A percentile compares a stretch with the other conserved stretches of the same genome.
These are phyloP conservation scores for Leccinum griseonigrum DNA, from an alignment of 1,284 basidiomycete genomes.

Conservation along the genomic window DNA sequence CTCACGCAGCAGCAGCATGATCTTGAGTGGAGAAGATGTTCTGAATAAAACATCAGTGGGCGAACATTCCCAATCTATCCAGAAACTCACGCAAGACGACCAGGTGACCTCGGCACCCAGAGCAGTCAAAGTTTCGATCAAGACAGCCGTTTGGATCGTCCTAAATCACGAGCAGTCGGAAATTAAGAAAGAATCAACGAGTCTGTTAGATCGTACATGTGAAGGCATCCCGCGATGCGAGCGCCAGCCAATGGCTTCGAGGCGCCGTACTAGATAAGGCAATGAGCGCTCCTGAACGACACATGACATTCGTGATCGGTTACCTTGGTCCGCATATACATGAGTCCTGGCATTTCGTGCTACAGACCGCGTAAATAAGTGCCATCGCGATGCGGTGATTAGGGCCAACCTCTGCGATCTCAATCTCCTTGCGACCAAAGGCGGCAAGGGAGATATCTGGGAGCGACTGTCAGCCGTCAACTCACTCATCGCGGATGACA, in stretches of 20 bases:
- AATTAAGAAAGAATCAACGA: neutral
- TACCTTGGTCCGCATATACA: constrained; percentile 87
- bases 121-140: constrained; percentile 93
- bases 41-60: constrained; percentile 38
- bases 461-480: constrained; percentile 14
- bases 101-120: constrained; percentile 98
- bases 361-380: constrained; percentile 31
- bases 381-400: constrained; percentile 15
- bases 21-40: constrained; percentile 99
- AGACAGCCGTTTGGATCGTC: constrained; percentile 96
- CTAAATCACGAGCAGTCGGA: constrained; percentile 37
- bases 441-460: constrained; percentile 94
- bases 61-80: constrained; percentile 1
- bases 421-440: constrained; percentile 97
- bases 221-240: constrained; percentile 95
- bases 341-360: constrained; percentile 93
- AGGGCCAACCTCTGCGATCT: constrained; percentile 85
- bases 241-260: constrained; percentile 91
- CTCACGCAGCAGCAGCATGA: constrained; percentile 94
- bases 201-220: constrained; percentile 64
- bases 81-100: constrained; percentile 87
- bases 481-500: neutral
- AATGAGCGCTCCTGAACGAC: constrained; percentile 10
- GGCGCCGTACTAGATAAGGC: constrained; percentile 62
- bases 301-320: neutral